A percentile compares a stretch with the other conserved stretches of the same genome.
phyloP scores from a whole-genome alignment of 2,329 filamentous ascomycete species.

The Ophiocordyceps camponoti-rufipedis region DNA sequence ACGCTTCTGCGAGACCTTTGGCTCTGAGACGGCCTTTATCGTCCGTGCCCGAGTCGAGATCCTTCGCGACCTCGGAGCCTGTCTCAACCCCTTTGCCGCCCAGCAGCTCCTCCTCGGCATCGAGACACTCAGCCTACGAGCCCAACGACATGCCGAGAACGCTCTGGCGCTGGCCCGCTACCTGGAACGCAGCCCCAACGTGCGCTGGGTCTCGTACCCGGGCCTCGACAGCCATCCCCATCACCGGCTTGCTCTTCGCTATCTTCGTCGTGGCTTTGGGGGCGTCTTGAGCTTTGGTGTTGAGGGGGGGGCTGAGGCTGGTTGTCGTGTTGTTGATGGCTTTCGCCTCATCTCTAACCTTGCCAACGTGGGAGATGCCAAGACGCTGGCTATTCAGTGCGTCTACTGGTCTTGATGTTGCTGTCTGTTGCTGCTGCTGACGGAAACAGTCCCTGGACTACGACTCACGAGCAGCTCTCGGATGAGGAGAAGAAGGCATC shows the following conservation, averaged over 20 bases:
- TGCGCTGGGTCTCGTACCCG: constrained; percentile 87
- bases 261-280: constrained; percentile 68
- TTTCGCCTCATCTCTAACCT: constrained; percentile 94
- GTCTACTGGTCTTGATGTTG: constrained; percentile 1
- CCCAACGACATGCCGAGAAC: constrained; percentile 75
- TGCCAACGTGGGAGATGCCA: constrained; percentile 90
- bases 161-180: constrained; percentile 63
- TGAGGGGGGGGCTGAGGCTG: constrained; percentile 70
- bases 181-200: constrained; percentile 67
- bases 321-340: constrained; percentile 75
- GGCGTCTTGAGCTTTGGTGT: constrained; percentile 89
- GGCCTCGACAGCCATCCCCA: constrained; percentile 68
- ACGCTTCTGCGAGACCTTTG: constrained; percentile 90
- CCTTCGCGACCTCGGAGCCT: constrained; percentile 67
- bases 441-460: constrained; percentile 55
- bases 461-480: constrained; percentile 80
- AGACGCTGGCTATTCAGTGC: constrained; percentile 77
- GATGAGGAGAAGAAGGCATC: constrained; percentile 65
- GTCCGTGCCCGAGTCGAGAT: constrained; percentile 80
- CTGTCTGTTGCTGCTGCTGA: background rate
- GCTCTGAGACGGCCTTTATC: constrained; percentile 53
- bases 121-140: constrained; percentile 76
- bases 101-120: constrained; percentile 80
- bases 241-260: constrained; percentile 70
- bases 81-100: constrained; percentile 77